Evolutionary conservation across 768 basidiomycete genomes (phyloP), one percentile per base, ranked within the genome.

Genomic region (Podaxis mareebaensis): DNA sequence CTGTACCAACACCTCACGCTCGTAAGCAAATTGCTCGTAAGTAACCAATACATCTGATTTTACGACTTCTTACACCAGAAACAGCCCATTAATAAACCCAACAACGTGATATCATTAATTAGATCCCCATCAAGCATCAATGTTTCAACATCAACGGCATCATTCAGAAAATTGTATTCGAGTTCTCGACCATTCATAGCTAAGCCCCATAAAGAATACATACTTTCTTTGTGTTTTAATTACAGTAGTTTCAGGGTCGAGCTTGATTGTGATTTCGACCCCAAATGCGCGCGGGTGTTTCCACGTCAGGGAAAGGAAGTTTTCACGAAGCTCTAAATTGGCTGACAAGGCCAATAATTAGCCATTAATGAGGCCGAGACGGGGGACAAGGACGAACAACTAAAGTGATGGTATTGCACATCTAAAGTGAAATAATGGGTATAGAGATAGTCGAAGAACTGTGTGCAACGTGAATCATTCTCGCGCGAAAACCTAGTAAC

Each of bases 261-360:
- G n/a, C 53, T 39, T 56, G 53, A 60, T 30, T 24, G 54, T 56
- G 38, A 56, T 56, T 56, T 8, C 7, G 20, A 39, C 8, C 52
- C 24, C 52, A 15, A 53, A 28, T 33, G 26, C 24, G 30, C 20
- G 52, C n/a, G 40, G n/a, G 28, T 15, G 26, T 40, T 26, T 20
- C 61, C 61, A 57, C 54, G 55, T 57, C 61, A 56, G 36, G 55
- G 54, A 22, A n/a, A n/a, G 22, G 54, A 56, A 63, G 61, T 63
- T 63, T 57, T 57, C 61, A 52, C 26, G 61, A 62, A 62, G 61
- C 53, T 46, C 53, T 24, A 55, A 62, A 62, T 55, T 48, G 48
- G 61, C 39, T 38, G 42, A 52, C 39, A 52, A 15, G 12, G 13
- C 12, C 15, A 56, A 38, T 38, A 39, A 57, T 57, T 63, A 39